phyloP scores from a whole-genome alignment of 1,284 basidiomycete genomes.

The Somion occarium region DNA sequence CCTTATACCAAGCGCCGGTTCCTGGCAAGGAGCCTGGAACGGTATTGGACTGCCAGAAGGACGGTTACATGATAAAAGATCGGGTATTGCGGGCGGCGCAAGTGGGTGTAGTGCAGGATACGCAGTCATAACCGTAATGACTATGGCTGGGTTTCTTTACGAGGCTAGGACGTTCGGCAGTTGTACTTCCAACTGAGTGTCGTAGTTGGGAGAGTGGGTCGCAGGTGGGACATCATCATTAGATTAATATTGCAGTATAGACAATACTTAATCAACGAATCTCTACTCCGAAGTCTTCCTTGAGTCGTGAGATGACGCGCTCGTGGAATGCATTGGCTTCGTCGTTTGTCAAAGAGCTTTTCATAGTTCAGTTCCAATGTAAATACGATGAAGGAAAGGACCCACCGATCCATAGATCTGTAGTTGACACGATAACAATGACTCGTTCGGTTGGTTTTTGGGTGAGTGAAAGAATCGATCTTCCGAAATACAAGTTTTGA shows the following conservation, averaged over 20 bases:
- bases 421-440: constrained; percentile 93
- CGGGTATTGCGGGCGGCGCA: constrained; percentile 91
- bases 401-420: constrained; percentile 91
- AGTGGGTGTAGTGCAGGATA: constrained; percentile 89
- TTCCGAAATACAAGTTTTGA: constrained; percentile 30
- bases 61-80: constrained; percentile 90
- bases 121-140: constrained; percentile 34
- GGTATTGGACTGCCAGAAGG: constrained; percentile 89
- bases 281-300: constrained; percentile 68
- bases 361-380: neutral
- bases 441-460: constrained; percentile 79
- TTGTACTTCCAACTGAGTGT: too few relatives aligned
- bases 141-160: neutral
- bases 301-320: constrained; percentile 48
- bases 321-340: constrained; percentile 82
- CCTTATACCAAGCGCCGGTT: constrained; percentile 92
- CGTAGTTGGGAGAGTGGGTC: neutral
- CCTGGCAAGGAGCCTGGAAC: constrained; percentile 85
- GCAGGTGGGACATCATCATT: constrained; percentile 3
- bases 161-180: neutral
- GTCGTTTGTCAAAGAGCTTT: constrained; percentile 83
- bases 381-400: neutral
- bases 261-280: constrained; percentile 49
- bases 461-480: constrained; percentile 93
- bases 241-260: constrained; percentile 20